phyloP scores from a whole-genome alignment of 2,329 filamentous ascomycete species.

The Metarhizium brunneum region DNA sequence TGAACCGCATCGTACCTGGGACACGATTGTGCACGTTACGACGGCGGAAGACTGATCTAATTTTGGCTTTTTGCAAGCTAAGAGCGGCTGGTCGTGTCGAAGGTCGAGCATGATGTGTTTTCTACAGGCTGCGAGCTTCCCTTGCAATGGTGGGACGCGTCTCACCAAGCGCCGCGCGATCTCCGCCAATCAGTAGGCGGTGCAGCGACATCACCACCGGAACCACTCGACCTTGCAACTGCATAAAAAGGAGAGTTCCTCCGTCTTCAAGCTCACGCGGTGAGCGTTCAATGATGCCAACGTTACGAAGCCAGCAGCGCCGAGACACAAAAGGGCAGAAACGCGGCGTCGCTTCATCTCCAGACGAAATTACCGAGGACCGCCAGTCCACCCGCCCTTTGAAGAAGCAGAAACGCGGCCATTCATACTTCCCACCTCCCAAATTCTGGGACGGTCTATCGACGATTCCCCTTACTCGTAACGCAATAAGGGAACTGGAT shows the following conservation, averaged over 20 bases:
- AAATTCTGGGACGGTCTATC: constrained; percentile 3
- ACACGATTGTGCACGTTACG: too few species aligned
- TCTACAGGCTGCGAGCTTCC: background rate
- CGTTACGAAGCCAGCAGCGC: background rate
- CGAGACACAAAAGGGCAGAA: background rate
- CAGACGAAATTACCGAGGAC: background rate
- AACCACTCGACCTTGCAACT: background rate
- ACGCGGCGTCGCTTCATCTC: background rate
- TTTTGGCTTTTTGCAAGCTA: background rate
- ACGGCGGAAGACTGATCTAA: background rate
- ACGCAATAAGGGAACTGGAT: constrained; percentile 2
- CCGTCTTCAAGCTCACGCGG: background rate
- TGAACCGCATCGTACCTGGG: too few species aligned
- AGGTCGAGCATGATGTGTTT: background rate
- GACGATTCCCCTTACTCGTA: background rate
- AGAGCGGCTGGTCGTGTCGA: background rate
- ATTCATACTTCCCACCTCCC: background rate
- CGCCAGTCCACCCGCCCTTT: background rate
- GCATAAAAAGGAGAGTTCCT: background rate
- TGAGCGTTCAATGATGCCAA: background rate
- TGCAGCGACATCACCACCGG: background rate
- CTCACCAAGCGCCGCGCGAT: background rate
- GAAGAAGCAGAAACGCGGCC: background rate
- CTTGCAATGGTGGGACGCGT: background rate
- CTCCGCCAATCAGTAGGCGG: background rate